These are phyloP conservation scores for Paralagenidium karlingii DNA, from an alignment of 352 stramenopile genomes.

Conservation along the genomic window DNA sequence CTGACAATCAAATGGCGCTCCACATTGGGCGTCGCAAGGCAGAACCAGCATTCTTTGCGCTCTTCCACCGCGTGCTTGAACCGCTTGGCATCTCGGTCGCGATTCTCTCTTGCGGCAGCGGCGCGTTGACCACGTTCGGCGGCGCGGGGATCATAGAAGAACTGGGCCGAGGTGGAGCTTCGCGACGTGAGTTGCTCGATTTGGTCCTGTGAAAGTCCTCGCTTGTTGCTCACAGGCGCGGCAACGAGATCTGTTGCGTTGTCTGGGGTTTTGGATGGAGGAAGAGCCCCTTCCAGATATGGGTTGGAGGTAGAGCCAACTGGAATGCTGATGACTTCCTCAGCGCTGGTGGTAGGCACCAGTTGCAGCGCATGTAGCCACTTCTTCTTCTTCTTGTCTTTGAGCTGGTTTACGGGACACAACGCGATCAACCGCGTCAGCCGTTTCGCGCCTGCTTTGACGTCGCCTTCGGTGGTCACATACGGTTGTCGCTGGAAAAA, in stretches of 20 bases:
- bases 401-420: conserved; percentile 32
- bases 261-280: conserved; percentile 9
- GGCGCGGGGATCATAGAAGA: conserved; percentile 67
- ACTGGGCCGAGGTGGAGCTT: conserved; percentile 24
- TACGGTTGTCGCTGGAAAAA: conserved; percentile 77
- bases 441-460: conserved; percentile 25
- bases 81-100: conserved; percentile 3
- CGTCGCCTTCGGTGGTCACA: conserved; percentile 14
- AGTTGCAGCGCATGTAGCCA: conserved; percentile 72
- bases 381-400: conserved; percentile 74
- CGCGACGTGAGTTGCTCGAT: conserved; percentile 47
- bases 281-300: conserved; percentile 19
- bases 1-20: conserved; percentile 75
- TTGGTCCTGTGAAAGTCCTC: conserved; percentile 44
- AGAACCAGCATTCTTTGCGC: conserved; percentile 80
- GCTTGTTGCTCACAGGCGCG: conserved; percentile 2
- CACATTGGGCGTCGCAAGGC: conserved; percentile 55
- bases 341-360: conserved; percentile 13
- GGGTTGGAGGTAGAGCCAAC: conserved; percentile 61
- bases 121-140: conserved; percentile 35
- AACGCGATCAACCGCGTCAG: conserved; percentile 63
- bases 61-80: conserved; percentile 16
- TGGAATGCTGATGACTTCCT: conserved; percentile 47
- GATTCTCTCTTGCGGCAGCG: conserved; percentile 13
- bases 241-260: conserved; percentile 29